Base-by-base conservation (phyloP, 768 basidiomycete genomes). In the Panus rudis region DNA sequence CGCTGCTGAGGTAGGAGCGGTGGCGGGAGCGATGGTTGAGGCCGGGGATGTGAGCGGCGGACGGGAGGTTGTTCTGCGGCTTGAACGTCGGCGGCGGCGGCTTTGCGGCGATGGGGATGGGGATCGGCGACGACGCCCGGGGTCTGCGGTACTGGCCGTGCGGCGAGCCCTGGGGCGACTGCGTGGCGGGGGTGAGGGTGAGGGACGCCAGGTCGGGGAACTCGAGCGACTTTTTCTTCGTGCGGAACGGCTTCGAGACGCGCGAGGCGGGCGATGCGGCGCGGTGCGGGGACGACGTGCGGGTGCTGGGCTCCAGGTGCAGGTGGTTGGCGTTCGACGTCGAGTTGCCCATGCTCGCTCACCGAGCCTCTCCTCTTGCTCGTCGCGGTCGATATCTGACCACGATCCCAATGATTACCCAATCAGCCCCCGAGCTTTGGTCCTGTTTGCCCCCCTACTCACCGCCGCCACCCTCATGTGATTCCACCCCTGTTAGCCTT, bases 181-280 rank as follows among this genome's bases (percentile, higher is more conserved):
- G 64, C 32, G 62, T 51, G 38, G 63, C 63, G 45, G 71, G 69
- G 44, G 73, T 69, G 48, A 75, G 54, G 34, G 71, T 63, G 50
- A 75, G 69, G 46, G 65, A 63, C 11, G 73, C 73, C 53, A 88
- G 78, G 67, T 86, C 84, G 41, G 84, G 84, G 20, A 88, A 70
- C 58, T 88, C 82, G 16, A 88, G 75, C 0, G 81, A 83, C 57
- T 72, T 77, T 63, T 83, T 84, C 70, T 81, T 85, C 17, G 69
- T 67, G 30, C 79, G 70, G 45, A 85, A 63, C 33, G 82, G 81
- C 24, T 69, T 67, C 59, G 84, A 81, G 1, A 79, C 64, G 37
- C 52, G 45, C 26, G 52, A 38, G 11, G 37, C 32, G 45, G 56
- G 52, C 38, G 54, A 52, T 41, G 52, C 53, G 43, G 52, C 55